phyloP scores from a whole-genome alignment of 768 basidiomycete genomes.

The Leccinum imitatum region DNA sequence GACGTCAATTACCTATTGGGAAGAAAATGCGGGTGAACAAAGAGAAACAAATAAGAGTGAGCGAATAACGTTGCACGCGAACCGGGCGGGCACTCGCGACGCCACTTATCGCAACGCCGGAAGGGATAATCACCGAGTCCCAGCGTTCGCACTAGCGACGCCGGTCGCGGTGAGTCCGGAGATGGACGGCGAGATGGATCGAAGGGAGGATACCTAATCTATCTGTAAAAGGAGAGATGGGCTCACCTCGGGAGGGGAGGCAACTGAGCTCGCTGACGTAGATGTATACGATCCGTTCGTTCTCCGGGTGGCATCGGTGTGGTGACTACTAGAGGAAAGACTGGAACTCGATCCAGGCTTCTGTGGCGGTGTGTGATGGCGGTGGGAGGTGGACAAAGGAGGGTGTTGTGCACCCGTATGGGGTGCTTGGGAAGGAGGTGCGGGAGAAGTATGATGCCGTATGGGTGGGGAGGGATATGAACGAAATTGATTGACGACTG shows the following conservation, averaged over 20 bases:
- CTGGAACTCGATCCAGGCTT: slow-evolving; percentile 30
- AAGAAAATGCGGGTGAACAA: background rate
- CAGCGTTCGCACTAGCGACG: slow-evolving; percentile 2
- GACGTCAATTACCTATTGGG: slow-evolving; percentile 33
- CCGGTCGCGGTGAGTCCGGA: slow-evolving; percentile 19
- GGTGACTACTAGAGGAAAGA: slow-evolving; percentile 20
- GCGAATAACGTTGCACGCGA: background rate
- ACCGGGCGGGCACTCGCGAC: background rate
- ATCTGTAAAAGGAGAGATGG: slow-evolving; percentile 6
- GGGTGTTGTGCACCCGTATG: slow-evolving; percentile 12
- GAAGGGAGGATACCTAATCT: slow-evolving; percentile 17
- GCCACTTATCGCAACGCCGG: slow-evolving; percentile 15
- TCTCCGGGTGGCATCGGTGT: slow-evolving; percentile 30
- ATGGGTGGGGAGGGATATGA: slow-evolving; percentile 27
- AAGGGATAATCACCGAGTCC: slow-evolving; percentile 12
- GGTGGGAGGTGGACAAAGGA: slow-evolving; percentile 4
- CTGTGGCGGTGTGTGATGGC: slow-evolving; percentile 17
- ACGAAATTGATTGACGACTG: slow-evolving; percentile 33
- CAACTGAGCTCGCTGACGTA: slow-evolving; percentile 28
- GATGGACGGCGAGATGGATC: background rate
- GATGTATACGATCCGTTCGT: slow-evolving; percentile 23
- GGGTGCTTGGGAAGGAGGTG: slow-evolving; percentile 13
- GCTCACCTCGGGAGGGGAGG: slow-evolving; percentile 25
- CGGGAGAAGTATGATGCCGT: slow-evolving; percentile 24
- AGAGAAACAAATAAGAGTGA: slow-evolving; percentile 15